These are phyloP conservation scores for Psilocybe subaeruginosa DNA, from an alignment of 768 basidiomycete genomes.

Conservation along the genomic window DNA sequence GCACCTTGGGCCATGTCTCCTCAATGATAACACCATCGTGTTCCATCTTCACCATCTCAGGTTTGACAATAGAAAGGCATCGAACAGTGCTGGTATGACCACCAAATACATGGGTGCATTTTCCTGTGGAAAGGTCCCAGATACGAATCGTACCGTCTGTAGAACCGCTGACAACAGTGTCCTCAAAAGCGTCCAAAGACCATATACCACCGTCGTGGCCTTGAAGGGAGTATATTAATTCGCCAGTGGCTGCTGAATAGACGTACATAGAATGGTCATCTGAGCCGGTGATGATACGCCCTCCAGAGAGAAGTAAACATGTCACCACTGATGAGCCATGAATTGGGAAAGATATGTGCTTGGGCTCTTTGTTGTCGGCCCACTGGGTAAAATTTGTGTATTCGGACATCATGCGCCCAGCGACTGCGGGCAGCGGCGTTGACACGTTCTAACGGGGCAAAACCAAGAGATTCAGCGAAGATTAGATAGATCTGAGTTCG, in stretches of 20 bases:
- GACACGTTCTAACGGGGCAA: too few species aligned
- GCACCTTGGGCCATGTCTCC: slow-evolving; percentile 71
- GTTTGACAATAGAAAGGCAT: slow-evolving; percentile 94
- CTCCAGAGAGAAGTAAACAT: slow-evolving; percentile 91
- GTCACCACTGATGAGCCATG: slow-evolving; percentile 93
- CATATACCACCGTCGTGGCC: slow-evolving; percentile 97
- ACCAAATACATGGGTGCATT: slow-evolving; percentile 93
- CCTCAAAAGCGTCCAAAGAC: slow-evolving; percentile 90
- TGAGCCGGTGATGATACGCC: slow-evolving; percentile 94
- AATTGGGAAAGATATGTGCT: slow-evolving; percentile 82
- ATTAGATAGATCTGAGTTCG: too few species aligned
- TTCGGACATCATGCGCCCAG: too few species aligned
- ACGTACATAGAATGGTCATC: slow-evolving; percentile 98
- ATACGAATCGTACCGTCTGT: slow-evolving; percentile 93
- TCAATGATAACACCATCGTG: slow-evolving; percentile 63
- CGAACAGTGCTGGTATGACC: slow-evolving; percentile 97
- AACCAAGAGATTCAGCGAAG: too few species aligned
- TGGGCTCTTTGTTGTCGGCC: slow-evolving; percentile 73
- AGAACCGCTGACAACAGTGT: slow-evolving; percentile 87
- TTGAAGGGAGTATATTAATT: slow-evolving; percentile 70
- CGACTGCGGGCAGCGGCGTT: too few species aligned
- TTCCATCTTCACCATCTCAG: slow-evolving; percentile 81
- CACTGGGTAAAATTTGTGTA: slow-evolving; percentile 37
- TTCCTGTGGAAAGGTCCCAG: slow-evolving; percentile 81
- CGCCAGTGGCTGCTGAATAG: slow-evolving; percentile 83